These are phyloP conservation scores for Cryptosporidium sp. DNA, from an alignment of 169 alveolate species.

Conservation along the genomic window DNA sequence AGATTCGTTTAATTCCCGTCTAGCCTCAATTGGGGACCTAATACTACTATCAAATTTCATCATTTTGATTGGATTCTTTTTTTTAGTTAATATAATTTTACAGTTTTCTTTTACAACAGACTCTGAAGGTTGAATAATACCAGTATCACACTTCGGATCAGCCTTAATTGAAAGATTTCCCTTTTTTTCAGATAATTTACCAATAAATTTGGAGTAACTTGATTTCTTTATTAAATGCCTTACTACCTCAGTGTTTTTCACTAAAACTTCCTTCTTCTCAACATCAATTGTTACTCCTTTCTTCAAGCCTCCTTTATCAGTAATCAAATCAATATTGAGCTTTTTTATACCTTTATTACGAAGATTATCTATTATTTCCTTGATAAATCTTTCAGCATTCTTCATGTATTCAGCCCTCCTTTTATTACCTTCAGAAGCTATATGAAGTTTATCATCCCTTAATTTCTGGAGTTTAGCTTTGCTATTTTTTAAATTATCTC, in stretches of 20 bases:
- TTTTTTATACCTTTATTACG: background rate
- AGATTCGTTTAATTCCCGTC: background rate
- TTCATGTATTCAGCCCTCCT: background rate
- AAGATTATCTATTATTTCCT: background rate
- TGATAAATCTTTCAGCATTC: constrained; percentile 10
- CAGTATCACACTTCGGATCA: background rate
- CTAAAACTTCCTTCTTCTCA: constrained; percentile 7
- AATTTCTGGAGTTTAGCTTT: background rate
- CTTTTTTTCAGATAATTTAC: background rate
- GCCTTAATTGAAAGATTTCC: background rate
- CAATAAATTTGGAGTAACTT: background rate
- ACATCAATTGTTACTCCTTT: background rate
- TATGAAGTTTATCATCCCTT: background rate
- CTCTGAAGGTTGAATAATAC: background rate
- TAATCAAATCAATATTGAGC: background rate
- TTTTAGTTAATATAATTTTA: too few species aligned
- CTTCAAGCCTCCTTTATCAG: background rate
- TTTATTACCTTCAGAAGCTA: background rate
- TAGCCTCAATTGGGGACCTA: background rate
- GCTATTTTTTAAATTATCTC: background rate
- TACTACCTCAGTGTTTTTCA: background rate
- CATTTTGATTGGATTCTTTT: background rate
- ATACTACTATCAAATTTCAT: background rate
- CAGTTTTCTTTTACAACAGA: too few species aligned
- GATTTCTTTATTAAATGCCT: background rate